Evolutionary conservation across 2,329 filamentous ascomycete genomes (phyloP), one percentile per base, ranked within the genome.

Genomic region (Ophiostoma ulmi): DNA sequence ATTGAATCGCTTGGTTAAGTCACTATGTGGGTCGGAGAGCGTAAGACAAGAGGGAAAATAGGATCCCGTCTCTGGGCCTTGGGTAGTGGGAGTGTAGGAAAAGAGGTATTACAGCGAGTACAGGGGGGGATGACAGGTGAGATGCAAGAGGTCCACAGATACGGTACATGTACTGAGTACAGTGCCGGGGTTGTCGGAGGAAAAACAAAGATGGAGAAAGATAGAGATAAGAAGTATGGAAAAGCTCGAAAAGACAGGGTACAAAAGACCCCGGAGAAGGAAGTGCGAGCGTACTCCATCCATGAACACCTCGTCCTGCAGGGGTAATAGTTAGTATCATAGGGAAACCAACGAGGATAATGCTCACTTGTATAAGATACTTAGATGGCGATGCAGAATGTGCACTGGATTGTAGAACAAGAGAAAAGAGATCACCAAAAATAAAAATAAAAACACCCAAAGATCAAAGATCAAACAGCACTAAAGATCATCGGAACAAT

Each of bases 1-100:
- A 22, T 5, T 55, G 48, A 55, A 55, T 17, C 7, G 26, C 52
- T 58, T 58, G 52, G n/a, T 58, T 26, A 58, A 58, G 52, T 22
- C 52, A 58, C 52, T 0, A 11, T 58, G 52, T 58, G 52, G 52
- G 52, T 58, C 52, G n/a, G 22, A 22, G n/a, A 58, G 10, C 22
- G 52, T 58, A 26, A 58, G 52, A 58, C 52, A 58, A 58, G 22
- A 58, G 52, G 52, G 13, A 58, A 55, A 58, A 58, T 58, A 8
- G 17, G 44, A 48, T 48, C 44, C 17, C 17, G 44, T 20, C 5
- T 17, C 20, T 48, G 17, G 52, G 7, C 26, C n/a, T 26, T 44
- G 39, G 52, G 52, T 17, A 58, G n/a, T 58, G 52, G 44, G 31
- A 31, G 31, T 31, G 31, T 48, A 26, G 52, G 17, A 20, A 48